Percentiles rank a stretch among this genome's conserved stretches.
These are phyloP conservation scores for Serendipita vermifera DNA, from an alignment of 768 basidiomycete genomes.

Conservation along the genomic window DNA sequence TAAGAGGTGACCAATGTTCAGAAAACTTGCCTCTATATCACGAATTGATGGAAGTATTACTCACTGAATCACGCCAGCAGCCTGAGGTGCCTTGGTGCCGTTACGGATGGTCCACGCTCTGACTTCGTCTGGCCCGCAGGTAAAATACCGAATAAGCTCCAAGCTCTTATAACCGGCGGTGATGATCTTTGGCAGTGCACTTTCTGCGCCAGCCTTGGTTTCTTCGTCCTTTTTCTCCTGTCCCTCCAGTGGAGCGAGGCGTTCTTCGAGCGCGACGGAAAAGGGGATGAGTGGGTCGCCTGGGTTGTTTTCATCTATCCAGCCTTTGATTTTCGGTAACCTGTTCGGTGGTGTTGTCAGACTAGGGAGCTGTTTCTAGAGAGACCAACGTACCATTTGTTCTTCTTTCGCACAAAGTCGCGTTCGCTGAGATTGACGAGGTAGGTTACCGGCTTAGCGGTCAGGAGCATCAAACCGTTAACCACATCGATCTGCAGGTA, in stretches of 20 bases:
- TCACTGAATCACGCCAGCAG: conserved; percentile 95
- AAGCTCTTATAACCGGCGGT: conserved; percentile 83
- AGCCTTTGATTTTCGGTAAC: conserved; percentile 92
- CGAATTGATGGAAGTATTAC: conserved; percentile 21
- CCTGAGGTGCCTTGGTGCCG: conserved; percentile 90
- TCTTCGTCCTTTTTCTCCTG: conserved; percentile 66
- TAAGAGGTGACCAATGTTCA: neutral
- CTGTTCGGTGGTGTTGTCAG: too few relatives aligned
- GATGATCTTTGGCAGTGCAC: conserved; percentile 84
- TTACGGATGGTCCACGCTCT: conserved; percentile 95
- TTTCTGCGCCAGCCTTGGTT: conserved; percentile 61
- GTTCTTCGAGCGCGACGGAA: conserved; percentile 90
- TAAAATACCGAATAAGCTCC: conserved; percentile 93
- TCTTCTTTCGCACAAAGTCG: conserved; percentile 95
- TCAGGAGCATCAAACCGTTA: conserved; percentile 78
- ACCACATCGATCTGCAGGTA: conserved; percentile 67
- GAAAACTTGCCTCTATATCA: too few relatives aligned
- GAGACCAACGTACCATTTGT: conserved; percentile 69
- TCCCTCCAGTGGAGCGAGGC: conserved; percentile 44
- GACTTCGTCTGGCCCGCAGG: conserved; percentile 92
- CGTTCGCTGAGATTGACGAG: conserved; percentile 93
- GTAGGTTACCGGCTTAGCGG: conserved; percentile 95
- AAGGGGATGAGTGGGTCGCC: conserved; percentile 95
- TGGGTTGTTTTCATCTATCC: conserved; percentile 95
- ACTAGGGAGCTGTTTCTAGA: conserved; percentile 1